Base-by-base conservation (phyloP, 306 rosid genomes). In the Astragalus membranaceus region DNA sequence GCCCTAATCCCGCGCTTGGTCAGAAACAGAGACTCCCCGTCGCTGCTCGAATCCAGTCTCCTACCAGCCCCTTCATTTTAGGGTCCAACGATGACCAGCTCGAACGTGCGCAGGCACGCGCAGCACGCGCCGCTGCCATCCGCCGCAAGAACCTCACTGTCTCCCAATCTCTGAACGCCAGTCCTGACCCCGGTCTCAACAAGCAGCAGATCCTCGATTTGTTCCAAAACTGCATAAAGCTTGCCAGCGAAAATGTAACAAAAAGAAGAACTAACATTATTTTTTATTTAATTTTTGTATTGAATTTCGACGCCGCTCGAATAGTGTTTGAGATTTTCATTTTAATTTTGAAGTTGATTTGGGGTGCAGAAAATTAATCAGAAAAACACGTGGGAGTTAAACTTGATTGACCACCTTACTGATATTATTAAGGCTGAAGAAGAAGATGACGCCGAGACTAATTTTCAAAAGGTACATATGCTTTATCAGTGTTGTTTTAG, bases 211-310 rank as follows among this genome's bases (percentile, higher is more conserved):
- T 91, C 67, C 71, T 94, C 54, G 99, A 87, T 75, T 83, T 94
- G 77, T 89, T 94, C 76, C 88, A 91, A n/a, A 91, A 94, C 74
- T 94, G 99, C 89, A 94, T 94, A 58, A 94, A 88, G 84, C 97
- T 94, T 61, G 99, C 92, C 12, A 94, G 99, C 68, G 99, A 94
- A 87, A 94, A 91, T 73, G 97, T 94, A 78, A 57, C 16, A 2
- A 33, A 1, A 4, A 35, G 9, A 3, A 8, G n/a, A n/a, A 39
- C 5, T 0, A 1, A 0, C 2, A 2, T 17, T 7, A 0, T 2
- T 8, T 0, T 5, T 15, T 26, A 26, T 0, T 17, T 5, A 46
- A 11, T 35, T 42, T 16, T 64, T 53, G 13, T 16, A 2, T 23
- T 67, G 29, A 52, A 39, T 15, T 72, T 15, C 9, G 23, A 7